A percentile compares a stretch with the other conserved stretches of the same genome.
Conservation (phyloP, 2,329 filamentous ascomycete species). For the Ophiostoma fasciatum region DNA sequence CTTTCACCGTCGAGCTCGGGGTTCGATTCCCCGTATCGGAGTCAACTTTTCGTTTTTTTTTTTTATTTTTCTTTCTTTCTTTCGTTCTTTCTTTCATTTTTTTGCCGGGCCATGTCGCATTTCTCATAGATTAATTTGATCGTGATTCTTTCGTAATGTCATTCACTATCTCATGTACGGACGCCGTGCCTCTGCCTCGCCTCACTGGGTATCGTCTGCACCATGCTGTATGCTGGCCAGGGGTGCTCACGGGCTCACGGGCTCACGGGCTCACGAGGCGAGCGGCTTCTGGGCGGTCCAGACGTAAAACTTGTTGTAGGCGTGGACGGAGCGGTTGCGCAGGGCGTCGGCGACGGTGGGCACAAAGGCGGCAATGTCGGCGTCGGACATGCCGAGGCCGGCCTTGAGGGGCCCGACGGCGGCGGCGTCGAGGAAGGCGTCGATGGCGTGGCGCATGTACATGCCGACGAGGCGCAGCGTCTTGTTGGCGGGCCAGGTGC, state of each 20-base stretch:
- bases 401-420: slow-evolving; percentile 22
- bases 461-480: slow-evolving; percentile 24
- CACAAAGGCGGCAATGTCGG: slow-evolving; percentile 18
- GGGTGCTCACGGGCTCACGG: too few species aligned
- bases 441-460: slow-evolving; percentile 23
- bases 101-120: too few species aligned
- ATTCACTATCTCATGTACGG: too few species aligned
- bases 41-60: background rate
- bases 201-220: too few species aligned
- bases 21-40: slow-evolving; percentile 15
- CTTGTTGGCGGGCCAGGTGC: slow-evolving; percentile 26
- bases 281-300: slow-evolving; percentile 26
- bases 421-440: slow-evolving; percentile 22
- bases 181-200: too few species aligned
- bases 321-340: slow-evolving; percentile 20
- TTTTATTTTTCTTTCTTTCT: too few species aligned
- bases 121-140: too few species aligned
- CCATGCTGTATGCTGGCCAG: too few species aligned
- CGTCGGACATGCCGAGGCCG: slow-evolving; percentile 18
- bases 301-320: slow-evolving; percentile 25
- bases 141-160: too few species aligned
- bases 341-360: slow-evolving; percentile 20
- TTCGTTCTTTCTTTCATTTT: background rate
- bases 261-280: too few species aligned
- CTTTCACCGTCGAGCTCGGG: slow-evolving; percentile 14